A percentile compares a stretch with the other conserved stretches of the same genome.
phyloP scores from a whole-genome alignment of 1,284 basidiomycete genomes.

The Melampsora americana region DNA sequence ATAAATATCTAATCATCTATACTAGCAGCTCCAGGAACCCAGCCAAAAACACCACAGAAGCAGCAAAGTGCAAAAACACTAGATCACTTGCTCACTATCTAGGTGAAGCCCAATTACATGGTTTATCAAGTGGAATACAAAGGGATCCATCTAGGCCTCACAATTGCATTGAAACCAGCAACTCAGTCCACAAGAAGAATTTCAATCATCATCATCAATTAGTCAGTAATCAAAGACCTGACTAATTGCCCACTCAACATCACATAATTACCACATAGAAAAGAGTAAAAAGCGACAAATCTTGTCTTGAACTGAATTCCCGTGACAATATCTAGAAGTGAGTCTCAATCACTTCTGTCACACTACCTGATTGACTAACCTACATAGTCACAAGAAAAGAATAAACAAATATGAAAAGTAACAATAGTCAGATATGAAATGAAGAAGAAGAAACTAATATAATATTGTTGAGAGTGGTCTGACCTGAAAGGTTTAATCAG shows the following conservation, averaged over 20 bases:
- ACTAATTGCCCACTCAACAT: not conserved
- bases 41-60: not conserved
- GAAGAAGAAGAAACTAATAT: too few species aligned
- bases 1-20: not conserved
- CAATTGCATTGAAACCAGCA: not conserved
- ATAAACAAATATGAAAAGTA: too few species aligned
- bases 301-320: too few species aligned
- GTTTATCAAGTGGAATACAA: not conserved
- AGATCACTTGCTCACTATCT: not conserved
- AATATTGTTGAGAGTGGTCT: too few species aligned
- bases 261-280: not conserved
- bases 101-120: not conserved
- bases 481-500: too few species aligned
- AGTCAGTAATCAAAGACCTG: not conserved
- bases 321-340: too few species aligned
- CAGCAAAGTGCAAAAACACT: not conserved
- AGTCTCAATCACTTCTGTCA: too few species aligned
- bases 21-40: not conserved
- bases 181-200: not conserved
- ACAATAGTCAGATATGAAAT: too few species aligned
- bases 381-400: too few species aligned
- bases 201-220: not conserved
- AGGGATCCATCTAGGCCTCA: not conserved
- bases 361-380: too few species aligned
- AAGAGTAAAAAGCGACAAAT: too few species aligned